These are phyloP conservation scores for Saturnispora quitensis DNA, from an alignment of 805 yeast genomes.

Conservation along the genomic window DNA sequence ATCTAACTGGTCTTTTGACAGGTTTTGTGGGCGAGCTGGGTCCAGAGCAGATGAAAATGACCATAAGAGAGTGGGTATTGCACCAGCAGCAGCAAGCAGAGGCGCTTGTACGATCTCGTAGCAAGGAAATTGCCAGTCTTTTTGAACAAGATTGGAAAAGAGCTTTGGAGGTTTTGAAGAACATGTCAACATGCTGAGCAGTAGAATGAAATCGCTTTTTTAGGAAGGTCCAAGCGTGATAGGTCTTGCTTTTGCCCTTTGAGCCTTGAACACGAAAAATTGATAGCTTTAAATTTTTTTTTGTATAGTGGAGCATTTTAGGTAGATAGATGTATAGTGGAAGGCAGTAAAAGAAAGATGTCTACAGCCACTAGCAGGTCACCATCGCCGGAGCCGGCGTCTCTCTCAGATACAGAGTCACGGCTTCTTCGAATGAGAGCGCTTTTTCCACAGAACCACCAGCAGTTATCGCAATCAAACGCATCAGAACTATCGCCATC, in stretches of 20 bases:
- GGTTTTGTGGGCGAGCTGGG: slow-evolving; percentile 63
- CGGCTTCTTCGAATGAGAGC: slow-evolving; percentile 3
- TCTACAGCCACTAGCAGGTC: slow-evolving; percentile 7
- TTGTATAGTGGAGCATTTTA: neutral
- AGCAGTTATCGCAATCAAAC: neutral
- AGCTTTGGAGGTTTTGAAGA: slow-evolving; percentile 32
- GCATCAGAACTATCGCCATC: neutral
- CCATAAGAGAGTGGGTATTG: slow-evolving; percentile 61
- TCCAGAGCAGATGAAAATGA: slow-evolving; percentile 55
- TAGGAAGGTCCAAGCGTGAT: neutral
- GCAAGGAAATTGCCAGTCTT: slow-evolving; percentile 37
- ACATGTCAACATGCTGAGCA: neutral
- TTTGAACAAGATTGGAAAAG: slow-evolving; percentile 40
- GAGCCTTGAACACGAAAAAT: neutral
- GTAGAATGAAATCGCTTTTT: neutral
- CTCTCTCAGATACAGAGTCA: slow-evolving; percentile 4
- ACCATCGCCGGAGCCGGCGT: slow-evolving; percentile 2
- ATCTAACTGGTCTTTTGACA: slow-evolving; percentile 56
- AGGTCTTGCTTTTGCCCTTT: neutral
- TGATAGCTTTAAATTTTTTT: neutral
- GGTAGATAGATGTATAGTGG: neutral
- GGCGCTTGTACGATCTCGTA: slow-evolving; percentile 35
- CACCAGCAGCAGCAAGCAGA: slow-evolving; percentile 48
- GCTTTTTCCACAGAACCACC: neutral
- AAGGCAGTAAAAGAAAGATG: neutral